These are phyloP conservation scores for maize (Zea mays) DNA, from an alignment of 176 grass and related monocot genomes.

Conservation along the genomic window Zm-B73-REFERENCE-NAM-5.0 NC_050097.1:84822001-84822500, in stretches of 20 bases:
- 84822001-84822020: conserved; percentile 98
- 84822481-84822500: conserved; percentile 19
- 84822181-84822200: not conserved
- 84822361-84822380: conserved; percentile 82
- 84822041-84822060: conserved; percentile 93
- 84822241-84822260: conserved; percentile 74
- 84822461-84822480: conserved; percentile 19
- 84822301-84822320: conserved; percentile 96
- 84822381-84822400: conserved; percentile 98
- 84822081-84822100: conserved; percentile 94
- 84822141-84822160: not conserved
- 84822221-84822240: not conserved
- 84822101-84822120: conserved; percentile 8
- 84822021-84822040: conserved; percentile 95
- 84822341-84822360: conserved; percentile 88
- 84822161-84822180: not conserved
- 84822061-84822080: conserved; percentile 99
- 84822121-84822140: not conserved
- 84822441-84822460: conserved; percentile 89
- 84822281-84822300: conserved; percentile 98
- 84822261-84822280: conserved; percentile 96
- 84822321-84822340: conserved; percentile 74
- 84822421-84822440: conserved; percentile 93
- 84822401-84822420: conserved; percentile 96
- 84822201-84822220: not conserved